Evolutionary conservation across 805 yeast genomes (phyloP).

Genomic region (Barnettozyma californica): DNA sequence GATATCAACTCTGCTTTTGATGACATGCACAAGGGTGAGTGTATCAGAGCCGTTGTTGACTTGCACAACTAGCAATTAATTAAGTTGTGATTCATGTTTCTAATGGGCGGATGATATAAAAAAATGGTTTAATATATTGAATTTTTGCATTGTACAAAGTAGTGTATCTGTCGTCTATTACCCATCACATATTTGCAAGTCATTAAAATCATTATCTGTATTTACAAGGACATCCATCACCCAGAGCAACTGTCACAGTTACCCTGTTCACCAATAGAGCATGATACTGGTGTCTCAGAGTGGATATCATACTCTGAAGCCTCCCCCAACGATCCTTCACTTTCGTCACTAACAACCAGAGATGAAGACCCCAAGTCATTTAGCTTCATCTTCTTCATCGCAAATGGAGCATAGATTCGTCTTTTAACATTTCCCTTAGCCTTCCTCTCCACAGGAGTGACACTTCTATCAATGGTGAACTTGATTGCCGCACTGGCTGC

Average conservation of each 20-base stretch:
- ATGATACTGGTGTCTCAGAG: constrained; percentile 1
- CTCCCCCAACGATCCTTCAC: not conserved
- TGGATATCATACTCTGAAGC: not conserved
- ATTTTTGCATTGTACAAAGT: not conserved
- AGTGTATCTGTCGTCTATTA: not conserved
- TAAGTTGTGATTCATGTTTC: constrained; percentile 32
- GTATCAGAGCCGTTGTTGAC: constrained; percentile 86
- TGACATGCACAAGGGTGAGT: constrained; percentile 90
- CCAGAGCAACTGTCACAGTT: constrained; percentile 12
- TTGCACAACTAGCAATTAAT: constrained; percentile 25
- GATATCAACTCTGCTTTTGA: constrained; percentile 87
- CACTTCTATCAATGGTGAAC: constrained; percentile 59
- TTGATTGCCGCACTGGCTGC: constrained; percentile 97
- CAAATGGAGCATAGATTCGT: constrained; percentile 9
- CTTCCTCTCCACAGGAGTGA: constrained; percentile 29
- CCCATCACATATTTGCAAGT: not conserved
- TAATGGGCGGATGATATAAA: not conserved
- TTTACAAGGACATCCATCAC: not conserved
- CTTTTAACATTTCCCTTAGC: constrained; percentile 1
- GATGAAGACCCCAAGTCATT: not conserved
- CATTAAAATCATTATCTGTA: not conserved
- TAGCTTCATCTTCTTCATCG: not conserved
- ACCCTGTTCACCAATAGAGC: constrained; percentile 2
- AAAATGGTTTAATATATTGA: not conserved
- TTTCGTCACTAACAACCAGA: not conserved